Evolutionary conservation across 768 basidiomycete genomes (phyloP).

Genomic region (Flagelloscypha sp.): DNA sequence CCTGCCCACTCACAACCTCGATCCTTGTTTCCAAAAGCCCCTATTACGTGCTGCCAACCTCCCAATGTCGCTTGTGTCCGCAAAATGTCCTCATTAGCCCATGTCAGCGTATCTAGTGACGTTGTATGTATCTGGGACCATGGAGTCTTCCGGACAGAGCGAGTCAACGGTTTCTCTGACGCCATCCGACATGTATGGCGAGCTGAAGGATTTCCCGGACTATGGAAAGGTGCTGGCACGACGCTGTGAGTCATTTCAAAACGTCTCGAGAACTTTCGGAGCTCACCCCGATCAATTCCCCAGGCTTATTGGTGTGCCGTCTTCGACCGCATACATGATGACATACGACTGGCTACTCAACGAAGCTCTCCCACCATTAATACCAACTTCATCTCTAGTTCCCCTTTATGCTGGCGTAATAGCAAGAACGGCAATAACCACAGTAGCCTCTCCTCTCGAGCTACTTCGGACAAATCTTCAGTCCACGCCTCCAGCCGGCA

Average conservation of each 20-base stretch:
- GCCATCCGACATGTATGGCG: conserved; percentile 73
- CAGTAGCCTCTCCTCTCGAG: conserved; percentile 81
- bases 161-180: conserved; percentile 80
- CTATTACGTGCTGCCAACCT: conserved; percentile 66
- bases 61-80: conserved; percentile 52
- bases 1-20: conserved; percentile 26
- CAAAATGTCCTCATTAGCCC: conserved; percentile 68
- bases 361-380: conserved; percentile 49
- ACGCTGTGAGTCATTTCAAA: conserved; percentile 53
- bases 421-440: conserved; percentile 73
- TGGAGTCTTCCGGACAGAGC: conserved; percentile 60
- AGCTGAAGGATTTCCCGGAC: conserved; percentile 72
- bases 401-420: conserved; percentile 79
- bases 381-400: conserved; percentile 42
- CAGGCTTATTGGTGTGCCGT: conserved; percentile 86
- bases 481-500: conserved; percentile 81
- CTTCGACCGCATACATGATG: conserved; percentile 89
- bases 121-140: conserved; percentile 77
- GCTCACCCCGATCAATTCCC: conserved; percentile 10
- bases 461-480: conserved; percentile 91
- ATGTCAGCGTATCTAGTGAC: conserved; percentile 46
- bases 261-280: neutral
- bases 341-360: conserved; percentile 85
- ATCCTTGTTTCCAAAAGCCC: conserved; percentile 44
- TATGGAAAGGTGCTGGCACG: conserved; percentile 96